Percentiles rank a stretch among this genome's conserved stretches.
Conservation (phyloP, 768 basidiomycete genomes). For the Mycena leptocephala region DNA sequence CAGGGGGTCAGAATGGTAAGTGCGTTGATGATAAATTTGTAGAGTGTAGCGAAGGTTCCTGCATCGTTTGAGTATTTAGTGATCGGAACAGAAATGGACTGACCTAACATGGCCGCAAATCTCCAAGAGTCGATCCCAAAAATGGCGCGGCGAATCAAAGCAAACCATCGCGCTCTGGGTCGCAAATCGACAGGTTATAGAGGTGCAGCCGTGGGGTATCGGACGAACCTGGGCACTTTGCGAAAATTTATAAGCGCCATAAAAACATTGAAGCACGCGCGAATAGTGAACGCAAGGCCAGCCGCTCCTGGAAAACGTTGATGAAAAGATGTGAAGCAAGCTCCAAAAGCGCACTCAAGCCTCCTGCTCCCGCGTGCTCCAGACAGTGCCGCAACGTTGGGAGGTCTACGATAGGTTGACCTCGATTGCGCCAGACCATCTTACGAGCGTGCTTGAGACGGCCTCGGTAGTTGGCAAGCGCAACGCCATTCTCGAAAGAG, state of each 20-base stretch:
- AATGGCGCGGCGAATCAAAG: constrained; percentile 84
- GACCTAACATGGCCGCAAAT: constrained; percentile 93
- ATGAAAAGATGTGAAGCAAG: neutral
- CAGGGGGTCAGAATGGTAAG: constrained; percentile 80
- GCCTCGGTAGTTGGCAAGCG: constrained; percentile 89
- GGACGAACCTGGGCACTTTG: constrained; percentile 73
- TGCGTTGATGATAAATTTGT: constrained; percentile 86
- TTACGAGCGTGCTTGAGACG: constrained; percentile 80
- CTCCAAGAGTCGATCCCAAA: constrained; percentile 88
- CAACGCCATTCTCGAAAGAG: constrained; percentile 89
- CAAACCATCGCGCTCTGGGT: constrained; percentile 53
- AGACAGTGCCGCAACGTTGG: constrained; percentile 76
- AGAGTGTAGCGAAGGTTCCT: constrained; percentile 85
- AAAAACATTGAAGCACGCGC: constrained; percentile 88
- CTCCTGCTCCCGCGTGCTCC: constrained; percentile 81
- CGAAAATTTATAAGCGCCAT: constrained; percentile 82
- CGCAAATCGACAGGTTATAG: neutral
- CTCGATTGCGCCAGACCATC: constrained; percentile 87
- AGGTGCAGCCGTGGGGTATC: neutral
- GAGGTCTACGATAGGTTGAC: constrained; percentile 82
- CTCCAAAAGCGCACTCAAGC: constrained; percentile 70
- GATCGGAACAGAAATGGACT: constrained; percentile 28
- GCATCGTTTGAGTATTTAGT: neutral
- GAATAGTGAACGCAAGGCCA: constrained; percentile 83
- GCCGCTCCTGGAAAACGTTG: constrained; percentile 75